Base-by-base conservation (phyloP, 192 early-diverging fungal species). In the Rhizoclosmatium sp. region DNA sequence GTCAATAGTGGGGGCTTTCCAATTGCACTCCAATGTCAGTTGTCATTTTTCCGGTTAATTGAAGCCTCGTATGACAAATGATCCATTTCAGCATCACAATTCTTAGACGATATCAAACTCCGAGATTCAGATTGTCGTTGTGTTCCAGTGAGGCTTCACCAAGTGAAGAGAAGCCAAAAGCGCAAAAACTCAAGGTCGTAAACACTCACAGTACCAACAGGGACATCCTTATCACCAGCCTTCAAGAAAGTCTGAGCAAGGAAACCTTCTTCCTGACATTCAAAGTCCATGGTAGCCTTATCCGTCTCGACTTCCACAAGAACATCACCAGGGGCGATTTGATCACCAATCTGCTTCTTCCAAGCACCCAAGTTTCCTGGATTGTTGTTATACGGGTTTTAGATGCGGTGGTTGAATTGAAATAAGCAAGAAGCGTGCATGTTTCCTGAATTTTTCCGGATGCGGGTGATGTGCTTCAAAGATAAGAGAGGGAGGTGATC, bases 211-310 rank as follows among this genome's bases (percentile, higher is more conserved):
- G 84, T 88, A 65, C 92, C 92, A 66, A 98, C 93, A 71, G 83
- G 65, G 71, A 99, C 87, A 80, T 98, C 96, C 91, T 99, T 98
- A 72, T 90, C 87, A 47, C 95, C 95, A 49, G 71, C 56, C 51
- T 81, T 71, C 76, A 93, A 84, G 82, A 99, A 88, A 78, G 98
- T 93, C 91, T 98, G 96, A 82, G 95, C 98, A 64, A 99, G 81
- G 71, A 91, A 94, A 21, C 98, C 98, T 78, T 99, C 98, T 76
- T 99, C 98, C 85, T 98, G 96, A 77, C 94, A 97, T 84, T 99
- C 98, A 71, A 99, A 96, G 81, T 99, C 98, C 96, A 99, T 98
- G 84, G 95, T 94, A 12, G 98, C 98, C 93, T 99, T 99, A 83
- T 99, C 98, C 42, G 98, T 99, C 83, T 99, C 98, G 71, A 99